Evolutionary conservation across 306 rosid species (phyloP), one percentile per base, ranked within the genome.

Genomic region (Luffa acutangula): DNA sequence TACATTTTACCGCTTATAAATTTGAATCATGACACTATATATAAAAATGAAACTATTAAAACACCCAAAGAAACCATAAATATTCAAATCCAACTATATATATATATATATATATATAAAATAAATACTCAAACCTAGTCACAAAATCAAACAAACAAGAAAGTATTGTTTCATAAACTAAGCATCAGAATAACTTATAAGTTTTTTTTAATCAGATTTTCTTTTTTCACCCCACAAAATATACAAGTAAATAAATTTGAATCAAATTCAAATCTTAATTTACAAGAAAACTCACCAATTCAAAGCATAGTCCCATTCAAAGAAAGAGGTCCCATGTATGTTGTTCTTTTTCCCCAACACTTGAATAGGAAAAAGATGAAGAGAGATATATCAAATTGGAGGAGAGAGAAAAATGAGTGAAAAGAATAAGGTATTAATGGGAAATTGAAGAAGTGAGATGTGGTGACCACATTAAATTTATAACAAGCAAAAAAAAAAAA

Each of bases 391-490:
- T 59, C 2, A 25, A 25, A 62, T 3, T 62, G 9, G 42, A 65
- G 12, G 25, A 66, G 12, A 17, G 48, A 39, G 41, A 65, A 17
- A 67, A 6, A 42, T 7, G 3, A n/a, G 49, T 39, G n/a, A 67
- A 67, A 66, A 17, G 21, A 64, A 36, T 1, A 20, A 17, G 13
- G 36, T 8, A 41, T 41, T 67, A 67, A 17, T 18, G 5, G 15
- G 48, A 66, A 67, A 18, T 18, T 41, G 49, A 69, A 66, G 74
- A 41, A 70, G 76, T 70, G 76, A 69, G 53, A 69, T 69, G 75
- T 43, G 51, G 53, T 67, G 75, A 41, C 52, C 15, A 69, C 76
- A 70, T 4, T n/a, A 20, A 43, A 42, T 3, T 17, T 9, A 46
- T 12, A 25, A 25, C 2, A 74, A 52, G 4, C 17, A 20, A 43